These are phyloP conservation scores for Pseudotulostoma volvatum DNA, from an alignment of 495 filamentous ascomycete genomes.

Conservation along the genomic window DNA sequence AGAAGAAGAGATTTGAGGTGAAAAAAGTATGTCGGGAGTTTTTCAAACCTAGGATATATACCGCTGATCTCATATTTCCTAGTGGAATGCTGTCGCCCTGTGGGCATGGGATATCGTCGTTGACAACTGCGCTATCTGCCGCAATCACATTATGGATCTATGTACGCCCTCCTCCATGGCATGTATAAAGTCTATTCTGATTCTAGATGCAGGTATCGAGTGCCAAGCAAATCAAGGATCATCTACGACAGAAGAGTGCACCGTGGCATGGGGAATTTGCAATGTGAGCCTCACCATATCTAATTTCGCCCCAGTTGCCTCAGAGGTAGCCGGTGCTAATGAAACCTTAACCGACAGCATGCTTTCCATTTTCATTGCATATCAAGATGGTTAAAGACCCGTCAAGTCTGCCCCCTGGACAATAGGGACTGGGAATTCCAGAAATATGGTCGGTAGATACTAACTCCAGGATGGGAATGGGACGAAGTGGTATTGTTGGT, in stretches of 20 bases:
- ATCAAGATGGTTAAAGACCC: conserved; percentile 98
- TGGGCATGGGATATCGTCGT: conserved; percentile 99
- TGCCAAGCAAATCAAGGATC: conserved; percentile 99
- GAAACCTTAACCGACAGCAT: conserved; percentile 40
- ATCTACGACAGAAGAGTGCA: conserved; percentile 93
- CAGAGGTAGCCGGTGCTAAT: not conserved
- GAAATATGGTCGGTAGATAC: conserved; percentile 71
- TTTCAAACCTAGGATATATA: too few species aligned
- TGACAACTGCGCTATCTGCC: conserved; percentile 98
- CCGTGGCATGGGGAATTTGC: conserved; percentile 97
- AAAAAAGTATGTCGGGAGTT: conserved; percentile 58
- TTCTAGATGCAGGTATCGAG: conserved; percentile 60
- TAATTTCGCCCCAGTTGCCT: conserved; percentile 4
- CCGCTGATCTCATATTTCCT: conserved; percentile 2
- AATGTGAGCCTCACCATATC: conserved; percentile 47
- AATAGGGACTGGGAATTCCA: conserved; percentile 99
- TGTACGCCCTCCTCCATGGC: conserved; percentile 37
- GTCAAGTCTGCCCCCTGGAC: conserved; percentile 93
- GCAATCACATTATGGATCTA: conserved; percentile 99
- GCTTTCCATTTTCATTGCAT: conserved; percentile 99
- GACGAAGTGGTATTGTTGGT: too few species aligned
- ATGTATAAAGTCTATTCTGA: too few species aligned
- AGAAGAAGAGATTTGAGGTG: conserved; percentile 91
- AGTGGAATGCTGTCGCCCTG: conserved; percentile 99
- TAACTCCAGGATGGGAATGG: too few species aligned